Percentiles rank a stretch among this genome's conserved stretches.
Conservation (phyloP, 2,329 filamentous ascomycete genomes). For the Paraphoma sp. region DNA sequence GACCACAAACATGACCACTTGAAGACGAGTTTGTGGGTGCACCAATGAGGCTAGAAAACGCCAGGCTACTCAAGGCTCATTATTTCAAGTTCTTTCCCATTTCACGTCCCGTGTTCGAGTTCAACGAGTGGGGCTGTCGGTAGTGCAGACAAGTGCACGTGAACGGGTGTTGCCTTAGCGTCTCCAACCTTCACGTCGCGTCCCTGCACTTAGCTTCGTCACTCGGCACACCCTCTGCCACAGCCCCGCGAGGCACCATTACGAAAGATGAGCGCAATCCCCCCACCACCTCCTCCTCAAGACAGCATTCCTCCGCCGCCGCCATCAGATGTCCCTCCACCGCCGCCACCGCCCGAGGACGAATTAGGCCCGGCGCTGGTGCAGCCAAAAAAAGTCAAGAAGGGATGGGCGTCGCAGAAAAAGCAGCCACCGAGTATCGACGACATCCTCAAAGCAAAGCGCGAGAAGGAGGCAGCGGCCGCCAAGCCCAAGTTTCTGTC, state of each 20-base stretch:
- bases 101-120: too few relatives aligned
- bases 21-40: not conserved
- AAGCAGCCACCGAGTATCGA: constrained; percentile 77
- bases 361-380: constrained; percentile 31
- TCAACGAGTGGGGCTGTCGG: too few relatives aligned
- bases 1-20: constrained; percentile 5
- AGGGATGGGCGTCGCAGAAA: constrained; percentile 58
- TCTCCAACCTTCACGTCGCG: constrained; percentile 8
- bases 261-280: constrained; percentile 9
- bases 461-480: constrained; percentile 81
- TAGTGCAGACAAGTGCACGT: constrained; percentile 9
- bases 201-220: not conserved
- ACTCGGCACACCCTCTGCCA: not conserved
- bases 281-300: constrained; percentile 49
- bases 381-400: constrained; percentile 56
- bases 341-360: constrained; percentile 31
- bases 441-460: constrained; percentile 83
- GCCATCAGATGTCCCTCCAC: constrained; percentile 13
- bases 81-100: too few relatives aligned
- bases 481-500: constrained; percentile 89
- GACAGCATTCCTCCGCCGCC: constrained; percentile 28
- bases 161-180: constrained; percentile 24
- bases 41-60: too few relatives aligned
- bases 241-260: not conserved
- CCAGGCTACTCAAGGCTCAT: too few relatives aligned